Percentiles rank a stretch among this genome's conserved stretches.
Conservation (phyloP, 2,329 filamentous ascomycete species). For the Huntiella decipiens region DNA sequence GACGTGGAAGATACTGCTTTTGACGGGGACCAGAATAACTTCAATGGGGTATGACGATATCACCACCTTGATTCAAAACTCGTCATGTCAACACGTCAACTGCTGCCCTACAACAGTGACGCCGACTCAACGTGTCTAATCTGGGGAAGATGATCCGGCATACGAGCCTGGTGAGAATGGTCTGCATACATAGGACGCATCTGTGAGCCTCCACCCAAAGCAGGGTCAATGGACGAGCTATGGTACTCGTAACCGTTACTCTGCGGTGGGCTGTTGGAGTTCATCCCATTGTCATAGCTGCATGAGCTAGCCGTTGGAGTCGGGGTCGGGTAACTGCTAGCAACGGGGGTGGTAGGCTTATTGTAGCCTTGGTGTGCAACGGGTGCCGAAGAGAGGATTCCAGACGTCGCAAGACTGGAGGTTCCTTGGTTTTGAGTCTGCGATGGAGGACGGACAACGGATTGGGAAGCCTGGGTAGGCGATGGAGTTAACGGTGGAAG, state of each 20-base stretch:
- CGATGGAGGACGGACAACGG: slow-evolving; percentile 5
- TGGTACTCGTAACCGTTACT: slow-evolving; percentile 27
- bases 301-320: slow-evolving; percentile 8
- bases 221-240: slow-evolving; percentile 41
- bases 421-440: neutral
- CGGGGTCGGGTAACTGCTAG: slow-evolving; percentile 9
- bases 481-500: neutral
- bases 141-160: slow-evolving; percentile 7
- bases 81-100: neutral
- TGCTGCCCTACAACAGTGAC: slow-evolving; percentile 6
- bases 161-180: slow-evolving; percentile 5
- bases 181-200: neutral
- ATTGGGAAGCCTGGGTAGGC: neutral
- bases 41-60: too few relatives aligned
- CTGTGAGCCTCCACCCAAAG: slow-evolving; percentile 20
- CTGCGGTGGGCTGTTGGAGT: slow-evolving; percentile 6
- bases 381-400: slow-evolving; percentile 2
- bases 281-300: slow-evolving; percentile 5
- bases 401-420: slow-evolving; percentile 1
- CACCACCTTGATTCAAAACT: neutral
- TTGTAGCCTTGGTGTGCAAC: slow-evolving; percentile 4
- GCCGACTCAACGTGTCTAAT: slow-evolving; percentile 6
- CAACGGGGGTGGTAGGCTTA: slow-evolving; percentile 7
- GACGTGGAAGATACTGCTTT: too few relatives aligned
- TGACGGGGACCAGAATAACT: too few relatives aligned